Evolutionary conservation across 192 early-diverging fungal genomes (phyloP).

Genomic region (Podila epicladia): DNA sequence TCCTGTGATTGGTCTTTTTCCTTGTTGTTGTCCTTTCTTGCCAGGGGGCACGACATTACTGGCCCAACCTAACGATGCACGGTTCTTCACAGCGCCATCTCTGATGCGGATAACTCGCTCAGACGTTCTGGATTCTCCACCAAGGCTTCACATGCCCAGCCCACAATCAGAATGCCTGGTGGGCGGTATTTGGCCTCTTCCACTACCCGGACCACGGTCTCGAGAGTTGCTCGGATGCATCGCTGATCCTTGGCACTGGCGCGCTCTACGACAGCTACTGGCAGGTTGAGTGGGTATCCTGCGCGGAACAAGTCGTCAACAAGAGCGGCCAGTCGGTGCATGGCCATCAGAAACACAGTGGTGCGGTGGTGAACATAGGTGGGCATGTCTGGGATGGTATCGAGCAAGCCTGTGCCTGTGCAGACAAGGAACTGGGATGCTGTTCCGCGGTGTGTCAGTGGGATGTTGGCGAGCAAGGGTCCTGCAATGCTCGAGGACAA

Average conservation of each 20-base stretch:
- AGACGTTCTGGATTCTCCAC: slow-evolving; percentile 13
- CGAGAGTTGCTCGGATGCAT: slow-evolving; percentile 73
- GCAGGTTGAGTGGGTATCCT: slow-evolving; percentile 74
- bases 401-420: slow-evolving; percentile 79
- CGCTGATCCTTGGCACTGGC: slow-evolving; percentile 82
- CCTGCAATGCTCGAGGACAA: slow-evolving; percentile 81
- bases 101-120: slow-evolving; percentile 1
- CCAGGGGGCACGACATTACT: not conserved
- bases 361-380: slow-evolving; percentile 72
- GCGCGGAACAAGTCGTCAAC: slow-evolving; percentile 62
- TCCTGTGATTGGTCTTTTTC: too few species aligned
- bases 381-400: slow-evolving; percentile 84
- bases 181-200: slow-evolving; percentile 72
- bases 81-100: not conserved
- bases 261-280: slow-evolving; percentile 87
- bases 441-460: slow-evolving; percentile 87
- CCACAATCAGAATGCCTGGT: slow-evolving; percentile 85
- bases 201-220: slow-evolving; percentile 70
- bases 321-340: slow-evolving; percentile 73
- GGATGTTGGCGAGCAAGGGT: slow-evolving; percentile 80
- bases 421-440: slow-evolving; percentile 87
- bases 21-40: not conserved
- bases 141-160: slow-evolving; percentile 57
- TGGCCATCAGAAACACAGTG: slow-evolving; percentile 86
- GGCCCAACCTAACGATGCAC: not conserved